phyloP scores from a whole-genome alignment of 371 early-diverging fungal species.

The Mortierella sp. region DNA sequence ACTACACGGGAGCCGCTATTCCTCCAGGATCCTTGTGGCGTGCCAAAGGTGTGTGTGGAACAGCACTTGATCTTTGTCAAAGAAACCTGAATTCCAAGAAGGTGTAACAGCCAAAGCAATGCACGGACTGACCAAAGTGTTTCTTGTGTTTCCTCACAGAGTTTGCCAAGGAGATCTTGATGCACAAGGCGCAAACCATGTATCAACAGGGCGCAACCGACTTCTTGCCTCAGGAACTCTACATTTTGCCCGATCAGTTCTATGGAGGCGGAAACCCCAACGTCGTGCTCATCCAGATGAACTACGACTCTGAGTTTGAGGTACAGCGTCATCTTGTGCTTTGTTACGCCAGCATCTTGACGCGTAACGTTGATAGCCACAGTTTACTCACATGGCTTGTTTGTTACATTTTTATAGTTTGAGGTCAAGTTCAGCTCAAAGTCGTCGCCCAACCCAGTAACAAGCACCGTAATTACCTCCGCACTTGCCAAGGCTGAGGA shows the following conservation, averaged over 20 bases:
- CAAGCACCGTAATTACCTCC: constrained; percentile 36
- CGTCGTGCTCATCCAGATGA: constrained; percentile 69
- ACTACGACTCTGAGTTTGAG: constrained; percentile 71
- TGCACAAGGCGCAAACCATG: constrained; percentile 15
- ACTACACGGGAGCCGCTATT: constrained; percentile 16
- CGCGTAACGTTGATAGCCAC: not conserved
- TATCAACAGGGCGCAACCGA: constrained; percentile 19
- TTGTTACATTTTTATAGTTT: constrained; percentile 58
- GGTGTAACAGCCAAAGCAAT: not conserved
- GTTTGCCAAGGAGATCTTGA: constrained; percentile 20
- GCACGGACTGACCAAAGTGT: not conserved
- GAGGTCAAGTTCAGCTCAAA: constrained; percentile 70
- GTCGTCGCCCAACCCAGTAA: constrained; percentile 50
- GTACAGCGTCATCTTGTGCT: constrained; percentile 41
- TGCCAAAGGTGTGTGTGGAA: constrained; percentile 29
- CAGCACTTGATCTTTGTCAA: not conserved
- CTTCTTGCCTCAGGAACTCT: constrained; percentile 19
- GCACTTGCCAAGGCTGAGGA: constrained; percentile 41
- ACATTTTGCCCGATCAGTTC: constrained; percentile 20
- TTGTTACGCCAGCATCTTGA: not conserved
- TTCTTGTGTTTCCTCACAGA: constrained; percentile 10
- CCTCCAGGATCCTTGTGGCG: constrained; percentile 37
- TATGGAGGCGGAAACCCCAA: constrained; percentile 49
- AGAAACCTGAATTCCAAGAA: not conserved
- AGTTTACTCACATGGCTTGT: not conserved